Percentiles rank a stretch among this genome's conserved stretches.
Conservation (phyloP, 2,329 filamentous ascomycete genomes). For the Neobulgaria alba region DNA sequence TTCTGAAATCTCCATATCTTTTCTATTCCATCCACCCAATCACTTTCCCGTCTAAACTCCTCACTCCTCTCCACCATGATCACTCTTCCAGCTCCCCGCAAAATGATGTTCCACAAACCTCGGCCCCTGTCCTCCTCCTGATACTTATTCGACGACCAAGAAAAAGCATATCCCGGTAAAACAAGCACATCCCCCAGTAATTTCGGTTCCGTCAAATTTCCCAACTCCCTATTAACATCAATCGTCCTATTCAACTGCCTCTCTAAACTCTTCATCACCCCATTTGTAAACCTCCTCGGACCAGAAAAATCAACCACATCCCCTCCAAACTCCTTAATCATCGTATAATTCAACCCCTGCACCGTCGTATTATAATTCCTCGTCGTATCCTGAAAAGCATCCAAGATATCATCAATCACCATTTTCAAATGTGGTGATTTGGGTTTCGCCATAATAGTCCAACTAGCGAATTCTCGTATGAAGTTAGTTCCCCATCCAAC, state of each 20-base stretch:
- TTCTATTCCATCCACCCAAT: too few relatives aligned
- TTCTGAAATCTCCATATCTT: too few relatives aligned
- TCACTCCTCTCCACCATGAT: slow-evolving; percentile 15
- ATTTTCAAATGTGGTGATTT: slow-evolving; percentile 20
- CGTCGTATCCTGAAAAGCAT: slow-evolving; percentile 11
- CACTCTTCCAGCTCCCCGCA: slow-evolving; percentile 17
- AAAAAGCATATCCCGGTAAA: slow-evolving; percentile 15
- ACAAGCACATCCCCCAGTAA: slow-evolving; percentile 26
- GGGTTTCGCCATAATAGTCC: slow-evolving; percentile 27
- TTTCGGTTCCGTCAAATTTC: slow-evolving; percentile 21
- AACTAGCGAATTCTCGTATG: slow-evolving; percentile 24
- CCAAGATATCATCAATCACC: slow-evolving; percentile 26
- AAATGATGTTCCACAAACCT: slow-evolving; percentile 15
- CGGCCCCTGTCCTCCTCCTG: slow-evolving; percentile 8
- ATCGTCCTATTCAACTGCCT: slow-evolving; percentile 13
- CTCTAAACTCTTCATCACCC: slow-evolving; percentile 24
- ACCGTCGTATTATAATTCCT: slow-evolving; percentile 14
- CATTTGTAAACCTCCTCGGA: slow-evolving; percentile 22
- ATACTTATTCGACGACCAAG: slow-evolving; percentile 5
- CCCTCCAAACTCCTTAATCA: slow-evolving; percentile 25
- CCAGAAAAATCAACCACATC: slow-evolving; percentile 28
- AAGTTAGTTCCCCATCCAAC: slow-evolving; percentile 30
- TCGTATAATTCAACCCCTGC: slow-evolving; percentile 15
- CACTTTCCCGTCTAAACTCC: too few relatives aligned
- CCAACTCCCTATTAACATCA: slow-evolving; percentile 14